Evolutionary conservation across 139 green algal genomes (phyloP).

Genomic region (Chlorella sorokiniana): DNA sequence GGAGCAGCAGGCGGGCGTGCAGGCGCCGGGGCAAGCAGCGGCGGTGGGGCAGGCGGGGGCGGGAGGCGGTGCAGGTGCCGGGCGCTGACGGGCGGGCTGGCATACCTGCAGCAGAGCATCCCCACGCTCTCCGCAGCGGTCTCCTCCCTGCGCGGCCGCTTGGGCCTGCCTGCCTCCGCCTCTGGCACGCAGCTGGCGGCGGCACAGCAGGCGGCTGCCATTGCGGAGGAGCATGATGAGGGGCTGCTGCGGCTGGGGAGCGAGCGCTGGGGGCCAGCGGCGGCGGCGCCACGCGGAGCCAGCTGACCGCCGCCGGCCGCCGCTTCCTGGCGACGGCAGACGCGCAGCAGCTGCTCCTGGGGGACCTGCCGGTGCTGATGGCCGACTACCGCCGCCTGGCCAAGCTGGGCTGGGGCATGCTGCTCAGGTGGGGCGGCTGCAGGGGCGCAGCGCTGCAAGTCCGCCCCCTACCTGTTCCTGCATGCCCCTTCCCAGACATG

Average conservation of each 20-base stretch:
- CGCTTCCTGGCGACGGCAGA: constrained; percentile 15
- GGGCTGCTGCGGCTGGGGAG: constrained; percentile 32
- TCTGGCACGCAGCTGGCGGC: not conserved
- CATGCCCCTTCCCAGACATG: not conserved
- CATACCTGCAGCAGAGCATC: constrained; percentile 14
- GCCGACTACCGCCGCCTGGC: constrained; percentile 42
- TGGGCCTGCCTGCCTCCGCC: constrained; percentile 25
- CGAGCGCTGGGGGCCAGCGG: not conserved
- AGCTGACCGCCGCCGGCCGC: constrained; percentile 23
- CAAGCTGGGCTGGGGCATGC: constrained; percentile 19
- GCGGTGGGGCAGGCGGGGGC: not conserved
- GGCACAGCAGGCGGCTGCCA: constrained; percentile 5
- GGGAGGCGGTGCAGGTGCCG: not conserved
- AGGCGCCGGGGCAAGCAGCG: not conserved
- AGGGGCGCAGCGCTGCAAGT: not conserved
- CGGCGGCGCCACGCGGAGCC: not conserved
- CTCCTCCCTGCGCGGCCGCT: constrained; percentile 17
- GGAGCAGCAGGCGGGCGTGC: not conserved
- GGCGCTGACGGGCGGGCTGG: constrained; percentile 5
- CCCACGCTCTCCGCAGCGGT: constrained; percentile 15
- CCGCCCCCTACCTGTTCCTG: not conserved
- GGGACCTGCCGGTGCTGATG: constrained; percentile 35
- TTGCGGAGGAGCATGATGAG: constrained; percentile 6
- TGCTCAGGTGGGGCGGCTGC: not conserved
- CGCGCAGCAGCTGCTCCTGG: constrained; percentile 14